Conservation (phyloP, 2,329 filamentous ascomycete species). For the Lecanicillium sp. region DNA sequence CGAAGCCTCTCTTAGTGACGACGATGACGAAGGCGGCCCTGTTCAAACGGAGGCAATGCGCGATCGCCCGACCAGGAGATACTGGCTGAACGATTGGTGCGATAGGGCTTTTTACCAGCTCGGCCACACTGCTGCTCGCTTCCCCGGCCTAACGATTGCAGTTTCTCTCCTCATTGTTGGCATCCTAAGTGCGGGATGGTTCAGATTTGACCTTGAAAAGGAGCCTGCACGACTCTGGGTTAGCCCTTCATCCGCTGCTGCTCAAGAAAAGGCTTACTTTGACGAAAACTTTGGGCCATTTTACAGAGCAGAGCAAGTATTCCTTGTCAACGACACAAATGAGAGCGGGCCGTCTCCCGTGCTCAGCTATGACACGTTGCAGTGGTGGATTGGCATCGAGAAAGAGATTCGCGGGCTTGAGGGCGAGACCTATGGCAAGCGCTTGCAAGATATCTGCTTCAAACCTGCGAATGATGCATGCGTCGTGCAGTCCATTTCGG, state of each 20-base stretch:
- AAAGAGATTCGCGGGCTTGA: conserved; percentile 65
- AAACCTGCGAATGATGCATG: conserved; percentile 87
- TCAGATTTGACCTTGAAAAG: conserved; percentile 80
- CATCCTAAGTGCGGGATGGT: conserved; percentile 79
- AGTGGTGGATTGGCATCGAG: conserved; percentile 93
- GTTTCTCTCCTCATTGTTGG: conserved; percentile 67
- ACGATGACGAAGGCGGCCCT: conserved; percentile 82
- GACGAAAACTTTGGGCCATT: conserved; percentile 92
- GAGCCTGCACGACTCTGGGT: conserved; percentile 94
- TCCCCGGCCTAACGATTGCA: conserved; percentile 75
- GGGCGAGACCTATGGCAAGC: conserved; percentile 59
- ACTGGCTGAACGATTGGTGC: conserved; percentile 75
- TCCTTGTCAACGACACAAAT: conserved; percentile 81
- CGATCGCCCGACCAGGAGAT: conserved; percentile 71
- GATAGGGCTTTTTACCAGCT: conserved; percentile 74
- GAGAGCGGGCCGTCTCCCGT: conserved; percentile 62
- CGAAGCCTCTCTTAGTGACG: conserved; percentile 75
- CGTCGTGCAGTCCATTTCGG: conserved; percentile 85
- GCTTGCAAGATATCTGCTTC: conserved; percentile 81
- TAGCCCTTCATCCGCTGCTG: conserved; percentile 84
- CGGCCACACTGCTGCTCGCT: conserved; percentile 72
- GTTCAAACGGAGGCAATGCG: conserved; percentile 69
- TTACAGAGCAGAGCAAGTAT: conserved; percentile 87
- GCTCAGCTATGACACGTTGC: conserved; percentile 77
- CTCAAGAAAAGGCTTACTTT: conserved; percentile 89